Base-by-base conservation (phyloP, 2,329 filamentous ascomycete genomes). In the Fusarium sterilihyphosum region DNA sequence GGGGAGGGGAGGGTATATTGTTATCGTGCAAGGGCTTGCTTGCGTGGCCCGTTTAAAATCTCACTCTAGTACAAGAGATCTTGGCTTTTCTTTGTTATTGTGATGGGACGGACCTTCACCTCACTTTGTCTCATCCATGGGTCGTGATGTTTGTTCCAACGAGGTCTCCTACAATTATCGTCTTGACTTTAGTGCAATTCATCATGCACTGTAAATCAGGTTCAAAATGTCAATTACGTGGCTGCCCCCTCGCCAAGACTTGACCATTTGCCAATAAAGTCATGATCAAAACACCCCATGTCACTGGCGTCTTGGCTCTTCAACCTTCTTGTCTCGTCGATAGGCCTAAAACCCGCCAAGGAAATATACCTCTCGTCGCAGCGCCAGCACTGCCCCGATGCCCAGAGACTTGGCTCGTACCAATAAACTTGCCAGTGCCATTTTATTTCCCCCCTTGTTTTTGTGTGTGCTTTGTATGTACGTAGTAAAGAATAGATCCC, bases 371-470 rank as follows among this genome's bases (percentile, higher is more conserved):
- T 41, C 41, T 46, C 41, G 41, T 60, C 31, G 37, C 46, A 38
- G 26, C 57, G 35, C 20, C 44, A 78, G 77, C 77, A 78, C 77
- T 71, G 77, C 77, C 77, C 62, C 71, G 69, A 68, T 74, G 74
- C 74, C 76, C 63, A 78, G 74, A 69, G 49, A 26, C 70, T 78
- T 75, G 71, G 75, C 77, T 77, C 73, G 70, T 74, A 77, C 68
- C 68, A 59, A 65, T 56, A 17, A 56, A 40, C 44, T 43, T 43
- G 44, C 44, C 49, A 43, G 58, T 17, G 40, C 57, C 17, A 35
- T 69, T 58, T 53, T 40, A 33, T 20, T 24, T 13, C 8, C 50
- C 63, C 65, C 62, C 64, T 62, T 65, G 18, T 38, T 54, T 63
- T 18, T 37, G 22, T 38, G 37, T 46, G 29, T 43, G 41, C 41